Base-by-base conservation (phyloP, 371 early-diverging fungal genomes). In the Mucor velutinosus region DNA sequence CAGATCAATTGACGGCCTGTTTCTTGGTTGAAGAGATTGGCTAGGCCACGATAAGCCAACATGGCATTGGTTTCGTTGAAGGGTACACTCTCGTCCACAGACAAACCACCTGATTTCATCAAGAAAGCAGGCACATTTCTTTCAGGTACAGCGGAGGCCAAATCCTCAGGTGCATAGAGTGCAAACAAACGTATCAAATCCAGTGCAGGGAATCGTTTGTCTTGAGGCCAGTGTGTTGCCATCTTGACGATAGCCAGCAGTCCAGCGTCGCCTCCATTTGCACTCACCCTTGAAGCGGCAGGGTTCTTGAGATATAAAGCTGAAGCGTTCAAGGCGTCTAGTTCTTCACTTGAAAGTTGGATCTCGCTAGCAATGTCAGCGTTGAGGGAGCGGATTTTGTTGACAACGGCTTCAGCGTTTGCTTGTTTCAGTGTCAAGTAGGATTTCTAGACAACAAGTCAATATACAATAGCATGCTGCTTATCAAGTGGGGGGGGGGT, bases 131-230 rank as follows among this genome's bases (percentile, higher is more conserved):
- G 66, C n/a, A 67, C 55, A 41, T 69, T 27, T 35, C 59, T 56
- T 49, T 70, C 43, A 29, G 74, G 71, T n/a, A 73, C 49, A 21
- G 62, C 63, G 53, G 72, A 33, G 19, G 64, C 47, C 21, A 73
- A 21, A 12, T 74, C 53, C 5, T 74, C 62, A 19, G 86, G 79
- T 8, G 86, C 79, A 58, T 87, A 77, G 6, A 93, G 72, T 0
- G 88, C 83, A 5, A 84, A 65, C 10, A 96, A 78, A 4, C 98
- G 90, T 21, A 96, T 70, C 17, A 97, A 72, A 69, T 97, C 98
- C 57, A 97, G 76, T 4, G 87, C 93, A 61, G 97, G 97, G 76
- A 95, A 96, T 6, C 95, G 88, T 12, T 81, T 70, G 12, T 75
- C 72, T 15, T 76, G 74, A 2, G 93, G 90, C 93, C 93, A 93